Base-by-base conservation (phyloP, 176 grass and related monocot genomes). In the Puya raimondii region DNA sequence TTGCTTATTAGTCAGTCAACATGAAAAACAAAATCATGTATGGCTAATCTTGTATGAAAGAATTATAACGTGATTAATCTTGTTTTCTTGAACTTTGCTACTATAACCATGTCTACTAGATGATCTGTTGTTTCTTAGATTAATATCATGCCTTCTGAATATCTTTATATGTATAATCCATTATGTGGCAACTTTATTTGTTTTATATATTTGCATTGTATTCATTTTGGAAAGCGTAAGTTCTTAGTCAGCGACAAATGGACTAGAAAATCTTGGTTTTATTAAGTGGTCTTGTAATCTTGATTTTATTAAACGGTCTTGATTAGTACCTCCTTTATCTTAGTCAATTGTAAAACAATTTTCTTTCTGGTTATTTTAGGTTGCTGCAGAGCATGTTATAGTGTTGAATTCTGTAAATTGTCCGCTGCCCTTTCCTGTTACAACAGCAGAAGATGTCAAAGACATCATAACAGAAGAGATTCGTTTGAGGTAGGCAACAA, bases 381-480 rank as follows among this genome's bases (percentile, higher is more conserved):
- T 97, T 83, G 82, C 68, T 66, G 82, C 82, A 50, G 84, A 93
- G 77, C 23, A 18, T 82, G 76, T 97, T 67, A 65, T 76, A 64
- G 89, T 97, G 71, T 79, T 97, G 77, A 97, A 92, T 70, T 82
- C 79, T 13, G 94, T 93, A 88, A 86, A 76, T 71, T 77, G 82
- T 73, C 85, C 89, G 2, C 66, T 97, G 82, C 94, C 94, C 59
- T 97, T 97, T 90, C 86, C 87, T 25, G 75, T 97, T 67, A 97
- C 87, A 23, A 92, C 71, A 64, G 78, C 94, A 72, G 84, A 90
- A 9, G 59, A 80, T 71, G 80, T 83, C 70, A 97, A 93, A 83
- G 94, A 97, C 10, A 84, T 77, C 23, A 87, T 86, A 59, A 91
- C 89, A 0, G 94, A 97, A 85, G 94, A 97, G 82, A 92, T 97